Evolutionary conservation across 1,284 basidiomycete species (phyloP).

Genomic region (Meripilus lineatus): DNA sequence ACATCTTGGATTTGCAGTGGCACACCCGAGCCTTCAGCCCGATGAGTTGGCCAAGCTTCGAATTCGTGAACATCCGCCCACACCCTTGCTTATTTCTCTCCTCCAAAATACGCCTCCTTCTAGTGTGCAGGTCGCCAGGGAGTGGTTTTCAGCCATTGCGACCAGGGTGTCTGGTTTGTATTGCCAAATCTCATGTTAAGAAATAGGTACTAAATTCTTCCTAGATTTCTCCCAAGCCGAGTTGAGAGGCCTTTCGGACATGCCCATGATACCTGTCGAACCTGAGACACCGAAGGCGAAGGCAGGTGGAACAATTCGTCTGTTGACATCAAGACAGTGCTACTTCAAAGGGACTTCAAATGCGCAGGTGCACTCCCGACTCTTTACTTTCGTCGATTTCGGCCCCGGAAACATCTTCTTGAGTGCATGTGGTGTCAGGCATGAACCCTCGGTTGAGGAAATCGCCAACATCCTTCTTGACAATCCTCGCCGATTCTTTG

Average conservation of each 20-base stretch:
- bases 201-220: too few relatives aligned
- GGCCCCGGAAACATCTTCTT: constrained; percentile 81
- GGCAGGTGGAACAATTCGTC: constrained; percentile 31
- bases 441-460: constrained; percentile 86
- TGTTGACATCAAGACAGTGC: constrained; percentile 62
- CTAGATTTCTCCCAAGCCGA: constrained; percentile 49
- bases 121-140: constrained; percentile 49
- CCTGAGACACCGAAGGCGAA: constrained; percentile 23
- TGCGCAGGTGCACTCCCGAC: constrained; percentile 62
- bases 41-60: constrained; percentile 64
- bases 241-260: constrained; percentile 42
- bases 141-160: constrained; percentile 78
- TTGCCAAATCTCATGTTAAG: not conserved
- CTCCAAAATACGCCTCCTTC: constrained; percentile 63
- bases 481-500: constrained; percentile 68
- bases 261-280: too few relatives aligned
- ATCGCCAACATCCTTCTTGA: constrained; percentile 60
- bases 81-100: constrained; percentile 57
- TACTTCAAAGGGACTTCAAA: constrained; percentile 55
- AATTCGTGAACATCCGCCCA: constrained; percentile 71
- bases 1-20: constrained; percentile 70
- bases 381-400: constrained; percentile 90
- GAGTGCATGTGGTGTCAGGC: constrained; percentile 82
- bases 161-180: constrained; percentile 61
- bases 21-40: constrained; percentile 52